These are phyloP conservation scores for Fusarium sp. DNA, from an alignment of 2,329 filamentous ascomycete species.

Conservation along the genomic window DNA sequence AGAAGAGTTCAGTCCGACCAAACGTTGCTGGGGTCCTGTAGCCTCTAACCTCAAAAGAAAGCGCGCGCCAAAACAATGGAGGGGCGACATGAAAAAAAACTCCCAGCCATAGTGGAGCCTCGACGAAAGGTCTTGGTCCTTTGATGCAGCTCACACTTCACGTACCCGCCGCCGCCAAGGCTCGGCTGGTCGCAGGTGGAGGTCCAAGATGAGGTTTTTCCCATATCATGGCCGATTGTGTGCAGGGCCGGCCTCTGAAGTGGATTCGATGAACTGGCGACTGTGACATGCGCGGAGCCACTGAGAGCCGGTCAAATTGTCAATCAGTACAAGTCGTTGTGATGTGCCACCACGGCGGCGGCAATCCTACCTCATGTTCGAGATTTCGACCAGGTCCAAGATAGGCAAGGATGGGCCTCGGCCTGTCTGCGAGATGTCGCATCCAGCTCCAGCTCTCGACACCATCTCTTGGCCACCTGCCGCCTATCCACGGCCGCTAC, in stretches of 20 bases:
- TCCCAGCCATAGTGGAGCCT: slow-evolving; percentile 36
- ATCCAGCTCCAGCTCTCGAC: slow-evolving; percentile 4
- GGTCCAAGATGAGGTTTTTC: slow-evolving; percentile 23
- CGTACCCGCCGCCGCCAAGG: slow-evolving; percentile 9
- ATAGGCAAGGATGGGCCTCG: slow-evolving; percentile 5
- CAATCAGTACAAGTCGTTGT: slow-evolving; percentile 12
- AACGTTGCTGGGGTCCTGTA: slow-evolving; percentile 19
- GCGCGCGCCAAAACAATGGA: slow-evolving; percentile 28
- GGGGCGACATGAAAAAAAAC: slow-evolving; percentile 33
- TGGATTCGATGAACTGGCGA: background rate
- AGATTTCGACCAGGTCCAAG: slow-evolving; percentile 1
- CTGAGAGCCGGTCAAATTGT: slow-evolving; percentile 22
- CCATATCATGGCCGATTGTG: slow-evolving; percentile 17
- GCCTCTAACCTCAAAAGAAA: slow-evolving; percentile 24
- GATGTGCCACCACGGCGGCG: background rate
- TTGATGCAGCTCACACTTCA: slow-evolving; percentile 41
- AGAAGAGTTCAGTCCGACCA: slow-evolving; percentile 31
- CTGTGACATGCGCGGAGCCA: slow-evolving; percentile 17
- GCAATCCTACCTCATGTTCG: slow-evolving; percentile 5
- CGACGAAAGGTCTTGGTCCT: slow-evolving; percentile 9
- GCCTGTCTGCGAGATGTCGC: slow-evolving; percentile 6
- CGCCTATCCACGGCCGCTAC: slow-evolving; percentile 24
- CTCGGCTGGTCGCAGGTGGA: slow-evolving; percentile 14
- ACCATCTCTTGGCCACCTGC: slow-evolving; percentile 1
- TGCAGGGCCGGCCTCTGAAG: slow-evolving; percentile 3